Evolutionary conservation across 1,139 yeast species (phyloP).

Genomic region (Geotrichum reessii): DNA sequence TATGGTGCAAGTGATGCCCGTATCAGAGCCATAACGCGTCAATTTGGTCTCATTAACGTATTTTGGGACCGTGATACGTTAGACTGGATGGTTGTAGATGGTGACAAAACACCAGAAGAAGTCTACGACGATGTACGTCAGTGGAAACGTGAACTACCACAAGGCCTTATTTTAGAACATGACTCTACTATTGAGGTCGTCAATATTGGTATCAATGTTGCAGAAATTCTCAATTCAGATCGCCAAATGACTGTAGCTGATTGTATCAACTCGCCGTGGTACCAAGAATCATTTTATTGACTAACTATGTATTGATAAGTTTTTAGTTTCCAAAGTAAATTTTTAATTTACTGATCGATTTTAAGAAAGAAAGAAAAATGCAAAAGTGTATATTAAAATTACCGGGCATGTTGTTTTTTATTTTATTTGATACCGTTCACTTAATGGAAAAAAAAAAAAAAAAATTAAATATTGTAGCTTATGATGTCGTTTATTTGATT

Average conservation of each 20-base stretch:
- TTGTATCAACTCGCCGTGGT: constrained; percentile 60
- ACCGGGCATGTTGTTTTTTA: neutral
- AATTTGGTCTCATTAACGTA: constrained; percentile 82
- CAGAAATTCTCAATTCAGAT: constrained; percentile 38
- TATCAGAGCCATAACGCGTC: constrained; percentile 69
- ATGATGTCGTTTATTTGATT: constrained; percentile 30
- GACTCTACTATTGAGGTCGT: constrained; percentile 69
- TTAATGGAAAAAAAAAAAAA: neutral
- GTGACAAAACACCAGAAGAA: constrained; percentile 43
- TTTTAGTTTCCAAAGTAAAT: neutral
- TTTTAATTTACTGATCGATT: neutral
- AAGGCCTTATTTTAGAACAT: constrained; percentile 78
- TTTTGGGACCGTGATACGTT: constrained; percentile 89
- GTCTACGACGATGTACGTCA: constrained; percentile 50
- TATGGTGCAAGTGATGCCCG: constrained; percentile 91
- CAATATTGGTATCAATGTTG: constrained; percentile 56
- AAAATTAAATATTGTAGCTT: neutral
- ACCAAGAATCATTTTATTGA: constrained; percentile 24
- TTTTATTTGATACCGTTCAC: neutral
- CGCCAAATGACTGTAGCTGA: constrained; percentile 75
- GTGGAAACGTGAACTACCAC: constrained; percentile 44
- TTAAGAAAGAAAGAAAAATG: neutral
- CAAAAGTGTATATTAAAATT: neutral
- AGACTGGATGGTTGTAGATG: constrained; percentile 69
- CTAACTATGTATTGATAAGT: neutral